Base-by-base conservation (phyloP, 345 rosid species). In the Salix suchowensis region DNA sequence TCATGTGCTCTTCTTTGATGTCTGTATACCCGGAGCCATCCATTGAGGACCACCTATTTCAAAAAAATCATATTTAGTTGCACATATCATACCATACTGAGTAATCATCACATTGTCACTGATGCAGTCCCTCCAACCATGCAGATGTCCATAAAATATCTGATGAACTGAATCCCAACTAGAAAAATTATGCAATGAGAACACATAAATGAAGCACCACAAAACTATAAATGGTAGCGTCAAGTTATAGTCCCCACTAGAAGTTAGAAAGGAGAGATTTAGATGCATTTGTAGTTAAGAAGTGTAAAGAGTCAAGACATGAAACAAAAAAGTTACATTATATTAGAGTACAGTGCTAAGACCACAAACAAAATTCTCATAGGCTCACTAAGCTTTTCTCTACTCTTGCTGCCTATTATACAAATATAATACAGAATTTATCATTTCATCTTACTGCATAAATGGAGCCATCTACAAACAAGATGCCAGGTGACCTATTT, bases 1-100 rank as follows among this genome's bases (percentile, higher is more conserved):
- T 96, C 97, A 77, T 91, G 97, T 77, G 88, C 97, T 83, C 92
- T 89, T 39, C 97, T 83, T 68, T 92, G 97, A 74, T 83, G 94
- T 86, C 87, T 94, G 77, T 70, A 92, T 36, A 92, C 88, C 58
- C 92, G 94, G 79, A 96, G 97, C 97, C 98, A 96, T 55, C 91
- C 95, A 88, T 92, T 96, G 40, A 94, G 89, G 55, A 89, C 89
- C 71, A 87, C 89, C 99, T 96, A 68, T 46, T 58, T 60, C 37
- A 75, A 72, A 50, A 62, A 42, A 13, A 52, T 30, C 21, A 48
- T 7, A 54, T 34, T 71, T 40, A 72, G 24, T 28, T 72, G 73
- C 40, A 77, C 40, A 68, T 65, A 72, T 75, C 28, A 54, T 70
- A 60, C 32, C 82, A 79, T 75, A 72, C 9, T 5, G 58, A 24